phyloP scores from a whole-genome alignment of 2,329 filamentous ascomycete species.

The Nothophoma quercina region DNA sequence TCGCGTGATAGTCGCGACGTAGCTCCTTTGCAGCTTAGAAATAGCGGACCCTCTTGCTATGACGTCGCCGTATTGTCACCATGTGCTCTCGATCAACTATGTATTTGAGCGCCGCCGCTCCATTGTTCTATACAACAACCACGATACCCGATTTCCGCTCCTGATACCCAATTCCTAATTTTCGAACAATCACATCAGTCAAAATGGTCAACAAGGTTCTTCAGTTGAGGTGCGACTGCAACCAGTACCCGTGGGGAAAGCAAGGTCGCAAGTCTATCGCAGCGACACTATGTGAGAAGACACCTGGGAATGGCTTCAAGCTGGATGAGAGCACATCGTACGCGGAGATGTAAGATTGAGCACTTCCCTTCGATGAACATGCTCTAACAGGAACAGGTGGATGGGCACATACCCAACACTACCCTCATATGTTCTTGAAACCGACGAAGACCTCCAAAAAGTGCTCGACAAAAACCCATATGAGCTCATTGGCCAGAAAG shows the following conservation, averaged over 20 bases:
- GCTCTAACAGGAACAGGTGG: slow-evolving; percentile 57
- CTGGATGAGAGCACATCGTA: slow-evolving; percentile 71
- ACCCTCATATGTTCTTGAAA: slow-evolving; percentile 69
- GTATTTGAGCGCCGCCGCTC: slow-evolving; percentile 4
- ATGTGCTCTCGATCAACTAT: not conserved
- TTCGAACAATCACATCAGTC: slow-evolving; percentile 1
- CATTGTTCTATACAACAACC: not conserved
- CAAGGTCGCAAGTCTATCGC: slow-evolving; percentile 71
- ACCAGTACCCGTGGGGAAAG: slow-evolving; percentile 76
- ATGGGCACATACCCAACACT: slow-evolving; percentile 78
- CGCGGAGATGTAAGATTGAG: slow-evolving; percentile 60
- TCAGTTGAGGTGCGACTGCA: slow-evolving; percentile 63
- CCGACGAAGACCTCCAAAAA: slow-evolving; percentile 69
- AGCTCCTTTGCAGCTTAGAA: slow-evolving; percentile 17
- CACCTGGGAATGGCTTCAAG: slow-evolving; percentile 67
- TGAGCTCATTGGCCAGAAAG: slow-evolving; percentile 68
- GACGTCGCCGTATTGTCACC: slow-evolving; percentile 41
- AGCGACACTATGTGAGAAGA: slow-evolving; percentile 70
- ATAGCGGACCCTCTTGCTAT: slow-evolving; percentile 37
- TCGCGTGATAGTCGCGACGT: slow-evolving; percentile 1
- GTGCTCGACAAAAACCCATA: slow-evolving; percentile 69
- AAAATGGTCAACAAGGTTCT: slow-evolving; percentile 61
- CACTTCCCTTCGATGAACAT: too few relatives aligned
- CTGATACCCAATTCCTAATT: not conserved
- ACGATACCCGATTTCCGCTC: not conserved